Conservation (phyloP, 108 stramenopile genomes). For the Schizochytrium sp. region DNA sequence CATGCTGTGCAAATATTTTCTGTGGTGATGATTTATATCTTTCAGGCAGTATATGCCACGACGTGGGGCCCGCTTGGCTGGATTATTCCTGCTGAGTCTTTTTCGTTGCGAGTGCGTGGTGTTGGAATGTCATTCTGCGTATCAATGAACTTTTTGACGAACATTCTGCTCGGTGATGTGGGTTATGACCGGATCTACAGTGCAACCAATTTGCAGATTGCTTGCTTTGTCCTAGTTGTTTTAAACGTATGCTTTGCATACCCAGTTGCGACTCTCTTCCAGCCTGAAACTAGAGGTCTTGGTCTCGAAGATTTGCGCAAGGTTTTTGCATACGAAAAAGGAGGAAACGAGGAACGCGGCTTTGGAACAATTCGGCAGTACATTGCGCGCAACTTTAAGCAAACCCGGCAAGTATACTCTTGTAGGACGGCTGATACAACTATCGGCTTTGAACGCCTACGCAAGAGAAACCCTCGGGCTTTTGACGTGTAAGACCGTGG, state of each 20-base stretch:
- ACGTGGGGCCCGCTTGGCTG: neutral
- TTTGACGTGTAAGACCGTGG: too few species aligned
- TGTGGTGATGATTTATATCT: slow-evolving; percentile 1
- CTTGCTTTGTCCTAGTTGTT: neutral
- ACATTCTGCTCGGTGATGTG: neutral
- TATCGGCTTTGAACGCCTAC: too few species aligned
- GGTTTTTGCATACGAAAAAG: slow-evolving; percentile 1
- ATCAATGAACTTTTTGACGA: neutral
- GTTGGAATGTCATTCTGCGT: neutral
- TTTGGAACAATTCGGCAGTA: too few species aligned
- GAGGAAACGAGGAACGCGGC: neutral
- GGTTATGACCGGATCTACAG: neutral
- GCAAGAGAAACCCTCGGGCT: too few species aligned
- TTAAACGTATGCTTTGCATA: neutral
- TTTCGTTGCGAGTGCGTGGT: neutral
- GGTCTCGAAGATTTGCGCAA: neutral
- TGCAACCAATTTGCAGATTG: too few species aligned
- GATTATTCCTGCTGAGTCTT: slow-evolving; percentile 1
- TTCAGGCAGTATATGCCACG: neutral
- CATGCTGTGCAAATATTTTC: neutral
- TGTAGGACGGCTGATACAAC: too few species aligned
- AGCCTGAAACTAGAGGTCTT: slow-evolving; percentile 6
- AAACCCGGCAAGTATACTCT: too few species aligned
- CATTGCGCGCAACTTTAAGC: too few species aligned
- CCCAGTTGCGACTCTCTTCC: neutral